These are phyloP conservation scores for Vaccinium macrocarpon DNA, from an alignment of 148 eudicot species.

Conservation along the genomic window DNA sequence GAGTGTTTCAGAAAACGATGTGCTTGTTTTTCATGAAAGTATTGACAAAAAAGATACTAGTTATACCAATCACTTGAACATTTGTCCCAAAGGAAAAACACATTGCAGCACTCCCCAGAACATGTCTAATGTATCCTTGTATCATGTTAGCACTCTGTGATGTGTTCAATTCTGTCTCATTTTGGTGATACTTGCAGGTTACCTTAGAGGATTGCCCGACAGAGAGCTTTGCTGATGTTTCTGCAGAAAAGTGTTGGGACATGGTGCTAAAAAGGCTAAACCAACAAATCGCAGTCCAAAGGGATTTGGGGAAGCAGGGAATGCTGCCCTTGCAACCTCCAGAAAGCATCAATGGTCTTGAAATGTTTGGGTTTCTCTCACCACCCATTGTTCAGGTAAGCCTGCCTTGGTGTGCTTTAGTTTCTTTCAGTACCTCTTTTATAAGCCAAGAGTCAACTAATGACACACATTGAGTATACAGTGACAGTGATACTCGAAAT, in stretches of 20 bases:
- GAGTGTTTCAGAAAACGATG: not conserved
- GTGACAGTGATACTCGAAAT: not conserved
- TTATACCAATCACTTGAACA: not conserved
- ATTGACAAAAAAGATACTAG: not conserved
- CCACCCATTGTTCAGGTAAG: conserved; percentile 48
- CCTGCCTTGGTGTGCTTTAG: not conserved
- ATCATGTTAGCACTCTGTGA: not conserved
- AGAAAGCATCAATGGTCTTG: conserved; percentile 42
- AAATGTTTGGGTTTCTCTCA: conserved; percentile 54
- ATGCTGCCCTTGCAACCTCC: conserved; percentile 23
- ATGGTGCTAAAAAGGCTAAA: conserved; percentile 37
- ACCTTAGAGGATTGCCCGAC: conserved; percentile 39
- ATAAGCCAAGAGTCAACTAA: not conserved
- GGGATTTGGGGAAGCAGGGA: conserved; percentile 19
- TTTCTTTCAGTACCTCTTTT: not conserved
- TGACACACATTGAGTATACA: not conserved
- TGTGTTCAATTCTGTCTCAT: not conserved
- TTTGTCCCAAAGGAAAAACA: not conserved
- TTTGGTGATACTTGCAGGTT: conserved; percentile 30
- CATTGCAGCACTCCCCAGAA: not conserved
- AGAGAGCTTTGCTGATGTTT: conserved; percentile 28
- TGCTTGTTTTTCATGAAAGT: not conserved
- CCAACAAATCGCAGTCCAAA: conserved; percentile 31
- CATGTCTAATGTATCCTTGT: not conserved
- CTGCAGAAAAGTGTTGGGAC: conserved; percentile 44